Conservation (phyloP, 108 stramenopile genomes). For the Nitzschia putrida region DNA sequence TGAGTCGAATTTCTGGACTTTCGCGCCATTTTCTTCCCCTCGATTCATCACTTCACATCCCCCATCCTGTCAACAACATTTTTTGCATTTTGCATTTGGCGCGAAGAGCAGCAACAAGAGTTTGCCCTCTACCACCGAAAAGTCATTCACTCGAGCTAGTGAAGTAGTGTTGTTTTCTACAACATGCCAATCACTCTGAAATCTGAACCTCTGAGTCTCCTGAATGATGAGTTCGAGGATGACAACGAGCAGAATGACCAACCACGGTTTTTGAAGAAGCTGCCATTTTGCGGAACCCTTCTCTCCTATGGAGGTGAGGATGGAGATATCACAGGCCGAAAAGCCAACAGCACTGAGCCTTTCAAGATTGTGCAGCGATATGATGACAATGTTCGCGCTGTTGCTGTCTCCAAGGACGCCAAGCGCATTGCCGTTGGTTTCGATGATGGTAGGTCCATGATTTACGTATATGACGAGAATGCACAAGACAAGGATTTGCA, state of each 20-base stretch:
- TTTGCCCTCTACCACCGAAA: too few species aligned
- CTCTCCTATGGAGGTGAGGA: slow-evolving; percentile 76
- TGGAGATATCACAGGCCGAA: slow-evolving; percentile 42
- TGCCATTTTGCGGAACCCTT: slow-evolving; percentile 32
- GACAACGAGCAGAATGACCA: slow-evolving; percentile 19
- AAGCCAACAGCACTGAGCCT: not conserved
- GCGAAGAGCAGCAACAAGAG: too few species aligned
- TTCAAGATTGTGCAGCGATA: slow-evolving; percentile 37
- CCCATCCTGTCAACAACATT: too few species aligned
- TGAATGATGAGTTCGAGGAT: slow-evolving; percentile 17
- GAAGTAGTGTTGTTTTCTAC: too few species aligned
- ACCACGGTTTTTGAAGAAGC: slow-evolving; percentile 39
- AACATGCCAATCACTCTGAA: slow-evolving; percentile 5
- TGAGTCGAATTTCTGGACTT: too few species aligned
- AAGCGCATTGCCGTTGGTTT: slow-evolving; percentile 69
- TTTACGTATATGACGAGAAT: slow-evolving; percentile 54
- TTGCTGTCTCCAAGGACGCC: slow-evolving; percentile 63
- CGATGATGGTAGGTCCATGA: slow-evolving; percentile 57
- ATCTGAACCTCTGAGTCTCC: slow-evolving; percentile 20
- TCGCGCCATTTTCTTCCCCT: too few species aligned
- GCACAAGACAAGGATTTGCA: slow-evolving; percentile 10
- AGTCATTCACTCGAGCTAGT: too few species aligned
- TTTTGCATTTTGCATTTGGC: too few species aligned
- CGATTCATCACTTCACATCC: too few species aligned
- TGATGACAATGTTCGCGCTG: slow-evolving; percentile 62